Evolutionary conservation across 495 filamentous ascomycete species (phyloP).

Genomic region (Xylaria palmicola): DNA sequence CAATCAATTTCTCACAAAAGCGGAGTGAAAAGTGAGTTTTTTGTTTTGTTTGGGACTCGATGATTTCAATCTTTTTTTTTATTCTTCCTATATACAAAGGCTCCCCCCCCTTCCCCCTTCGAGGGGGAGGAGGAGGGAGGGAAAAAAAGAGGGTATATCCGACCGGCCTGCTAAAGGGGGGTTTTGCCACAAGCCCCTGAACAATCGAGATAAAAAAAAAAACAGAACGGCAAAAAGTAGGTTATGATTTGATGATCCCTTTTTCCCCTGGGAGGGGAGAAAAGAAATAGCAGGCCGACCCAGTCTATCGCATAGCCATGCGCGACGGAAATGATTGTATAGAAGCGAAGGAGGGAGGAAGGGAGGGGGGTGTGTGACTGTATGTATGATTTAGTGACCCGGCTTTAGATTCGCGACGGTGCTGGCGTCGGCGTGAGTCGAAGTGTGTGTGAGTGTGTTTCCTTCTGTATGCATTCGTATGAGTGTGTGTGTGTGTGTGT

Average conservation of each 20-base stretch:
- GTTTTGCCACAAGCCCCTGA: neutral
- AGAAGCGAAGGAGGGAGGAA: conserved; percentile 6
- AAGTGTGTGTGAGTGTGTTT: neutral
- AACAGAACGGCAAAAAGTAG: no score
- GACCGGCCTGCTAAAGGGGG: conserved; percentile 10
- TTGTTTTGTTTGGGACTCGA: no score
- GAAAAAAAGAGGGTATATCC: conserved; percentile 22
- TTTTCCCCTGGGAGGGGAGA: neutral
- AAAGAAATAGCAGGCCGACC: conserved; percentile 10
- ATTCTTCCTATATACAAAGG: conserved; percentile 5
- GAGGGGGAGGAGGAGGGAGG: neutral
- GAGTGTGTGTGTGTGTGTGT: neutral
- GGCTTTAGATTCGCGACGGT: neutral
- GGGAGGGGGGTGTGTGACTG: no score
- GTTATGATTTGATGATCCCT: no score
- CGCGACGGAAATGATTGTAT: conserved; percentile 9
- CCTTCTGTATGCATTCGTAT: neutral
- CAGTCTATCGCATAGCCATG: conserved; percentile 13
- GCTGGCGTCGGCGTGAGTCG: neutral
- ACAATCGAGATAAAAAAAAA: neutral
- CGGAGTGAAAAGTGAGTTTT: no score
- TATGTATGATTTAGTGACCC: no score
- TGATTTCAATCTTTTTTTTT: no score
- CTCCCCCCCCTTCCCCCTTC: neutral
- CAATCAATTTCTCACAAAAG: neutral